Conservation (phyloP, 495 filamentous ascomycete genomes). For the Acidomyces sp. region DNA sequence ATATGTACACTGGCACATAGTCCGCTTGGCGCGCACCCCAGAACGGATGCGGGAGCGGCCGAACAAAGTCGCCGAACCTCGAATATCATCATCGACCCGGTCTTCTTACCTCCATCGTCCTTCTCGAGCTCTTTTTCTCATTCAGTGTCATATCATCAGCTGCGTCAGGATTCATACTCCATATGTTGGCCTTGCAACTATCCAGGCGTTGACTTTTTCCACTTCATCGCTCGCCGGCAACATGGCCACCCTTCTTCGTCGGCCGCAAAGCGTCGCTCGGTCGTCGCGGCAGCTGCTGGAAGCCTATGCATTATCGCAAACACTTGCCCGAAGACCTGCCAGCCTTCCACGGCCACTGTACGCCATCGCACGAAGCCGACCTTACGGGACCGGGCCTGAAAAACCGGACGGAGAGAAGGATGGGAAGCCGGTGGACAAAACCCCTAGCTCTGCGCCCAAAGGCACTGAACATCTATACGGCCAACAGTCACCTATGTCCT, state of each 20-base stretch:
- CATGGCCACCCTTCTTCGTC: constrained; percentile 17
- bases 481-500: constrained; percentile 31
- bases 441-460: constrained; percentile 30
- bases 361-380: constrained; percentile 36
- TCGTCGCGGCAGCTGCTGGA: constrained; percentile 17
- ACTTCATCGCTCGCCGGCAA: no score
- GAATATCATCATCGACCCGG: no score
- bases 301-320: constrained; percentile 14
- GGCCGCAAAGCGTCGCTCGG: constrained; percentile 13
- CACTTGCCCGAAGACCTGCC: constrained; percentile 21
- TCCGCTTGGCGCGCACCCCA: no score
- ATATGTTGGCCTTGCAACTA: no score
- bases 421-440: constrained; percentile 22
- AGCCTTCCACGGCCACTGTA: constrained; percentile 28
- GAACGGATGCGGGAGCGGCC: no score
- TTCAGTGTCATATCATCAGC: no score
- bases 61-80: no score
- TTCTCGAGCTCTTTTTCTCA: no score
- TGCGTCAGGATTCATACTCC: no score
- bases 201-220: no score
- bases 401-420: constrained; percentile 27
- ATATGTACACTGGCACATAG: no score
- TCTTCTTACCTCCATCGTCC: no score
- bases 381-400: constrained; percentile 42
- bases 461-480: constrained; percentile 34